Evolutionary conservation across 2,329 filamentous ascomycete species (phyloP).

Genomic region (Botrytis sinoallii): DNA sequence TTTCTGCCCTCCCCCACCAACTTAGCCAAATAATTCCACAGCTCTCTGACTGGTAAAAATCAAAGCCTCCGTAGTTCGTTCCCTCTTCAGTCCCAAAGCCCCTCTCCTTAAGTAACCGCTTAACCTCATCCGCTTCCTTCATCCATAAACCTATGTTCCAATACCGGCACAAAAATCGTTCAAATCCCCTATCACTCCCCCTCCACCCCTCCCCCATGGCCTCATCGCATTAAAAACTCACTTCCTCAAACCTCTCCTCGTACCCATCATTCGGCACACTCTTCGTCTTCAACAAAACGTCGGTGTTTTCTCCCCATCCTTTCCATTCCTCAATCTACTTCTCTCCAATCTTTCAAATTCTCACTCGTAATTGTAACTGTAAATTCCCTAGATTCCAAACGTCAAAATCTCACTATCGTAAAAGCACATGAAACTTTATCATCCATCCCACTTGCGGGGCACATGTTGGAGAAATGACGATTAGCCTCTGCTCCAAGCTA

Average conservation of each 20-base stretch:
- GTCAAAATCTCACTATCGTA: not conserved
- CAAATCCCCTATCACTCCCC: slow-evolving; percentile 44
- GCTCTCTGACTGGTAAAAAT: slow-evolving; percentile 83
- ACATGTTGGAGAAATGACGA: not conserved
- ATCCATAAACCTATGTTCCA: slow-evolving; percentile 67
- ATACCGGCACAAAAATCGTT: slow-evolving; percentile 70
- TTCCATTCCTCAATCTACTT: not conserved
- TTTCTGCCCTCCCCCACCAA: slow-evolving; percentile 51
- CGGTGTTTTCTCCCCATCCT: slow-evolving; percentile 43
- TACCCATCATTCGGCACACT: slow-evolving; percentile 71
- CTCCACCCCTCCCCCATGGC: slow-evolving; percentile 26
- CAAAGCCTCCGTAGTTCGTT: slow-evolving; percentile 67
- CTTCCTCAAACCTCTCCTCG: slow-evolving; percentile 59
- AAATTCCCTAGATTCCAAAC: not conserved
- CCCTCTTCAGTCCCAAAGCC: slow-evolving; percentile 41
- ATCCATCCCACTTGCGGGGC: not conserved
- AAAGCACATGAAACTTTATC: not conserved
- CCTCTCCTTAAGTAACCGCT: slow-evolving; percentile 46
- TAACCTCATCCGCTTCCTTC: slow-evolving; percentile 53
- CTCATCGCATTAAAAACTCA: slow-evolving; percentile 26
- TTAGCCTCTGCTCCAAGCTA: not conserved
- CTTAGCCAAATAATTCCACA: slow-evolving; percentile 70
- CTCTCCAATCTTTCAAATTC: not conserved
- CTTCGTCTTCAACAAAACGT: slow-evolving; percentile 76
- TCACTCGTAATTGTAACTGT: not conserved